Percentiles rank a stretch among this genome's conserved stretches.
Evolutionary conservation across 345 rosid species (phyloP).

Genomic region (Populus tremula): DNA sequence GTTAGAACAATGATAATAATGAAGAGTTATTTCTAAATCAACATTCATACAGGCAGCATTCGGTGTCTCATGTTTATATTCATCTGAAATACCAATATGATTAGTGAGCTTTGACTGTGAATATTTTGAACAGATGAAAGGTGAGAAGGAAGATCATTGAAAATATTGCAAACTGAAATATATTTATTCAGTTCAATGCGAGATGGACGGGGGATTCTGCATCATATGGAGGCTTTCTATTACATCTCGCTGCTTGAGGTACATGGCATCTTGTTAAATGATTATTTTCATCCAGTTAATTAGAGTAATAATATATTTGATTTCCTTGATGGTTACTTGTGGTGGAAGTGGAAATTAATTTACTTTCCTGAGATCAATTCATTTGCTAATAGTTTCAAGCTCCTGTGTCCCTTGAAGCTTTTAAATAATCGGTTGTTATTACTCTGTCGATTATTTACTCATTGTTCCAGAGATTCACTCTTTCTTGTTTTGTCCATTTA

Average conservation of each 20-base stretch:
- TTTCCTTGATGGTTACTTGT: not conserved
- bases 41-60: not conserved
- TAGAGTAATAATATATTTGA: not conserved
- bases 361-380: not conserved
- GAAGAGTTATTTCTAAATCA: not conserved
- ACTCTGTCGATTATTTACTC: not conserved
- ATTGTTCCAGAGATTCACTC: not conserved
- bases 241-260: conserved; percentile 90
- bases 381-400: not conserved
- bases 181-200: conserved; percentile 82
- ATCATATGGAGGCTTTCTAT: conserved; percentile 98
- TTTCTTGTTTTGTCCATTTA: not conserved
- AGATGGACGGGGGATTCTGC: conserved; percentile 95
- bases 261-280: not conserved
- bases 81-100: not conserved
- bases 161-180: conserved; percentile 84
- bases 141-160: conserved; percentile 88
- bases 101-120: conserved; percentile 6
- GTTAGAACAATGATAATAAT: not conserved
- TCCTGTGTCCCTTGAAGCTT: not conserved
- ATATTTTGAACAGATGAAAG: conserved; percentile 73
- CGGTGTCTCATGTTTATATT: not conserved
- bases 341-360: not conserved
- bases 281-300: not conserved
- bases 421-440: not conserved